A percentile compares a stretch with the other conserved stretches of the same genome.
Conservation (phyloP, 371 early-diverging fungal genomes). For the Funneliformis caledonium region DNA sequence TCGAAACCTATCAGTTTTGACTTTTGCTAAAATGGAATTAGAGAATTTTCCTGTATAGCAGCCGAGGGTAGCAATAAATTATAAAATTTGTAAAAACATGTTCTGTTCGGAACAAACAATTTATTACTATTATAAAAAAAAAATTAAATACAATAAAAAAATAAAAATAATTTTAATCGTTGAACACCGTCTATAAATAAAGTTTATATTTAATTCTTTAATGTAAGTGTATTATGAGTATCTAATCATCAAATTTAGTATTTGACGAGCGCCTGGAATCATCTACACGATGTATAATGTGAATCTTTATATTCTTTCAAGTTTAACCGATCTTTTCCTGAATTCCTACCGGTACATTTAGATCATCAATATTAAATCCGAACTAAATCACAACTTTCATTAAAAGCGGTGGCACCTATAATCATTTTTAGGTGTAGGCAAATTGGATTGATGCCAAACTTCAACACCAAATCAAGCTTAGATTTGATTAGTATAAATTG, state of each 20-base stretch:
- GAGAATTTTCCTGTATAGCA: no score
- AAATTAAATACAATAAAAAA: no score
- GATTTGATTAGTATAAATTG: constrained; percentile 73
- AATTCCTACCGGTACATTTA: constrained; percentile 67
- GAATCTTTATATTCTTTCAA: constrained; percentile 69
- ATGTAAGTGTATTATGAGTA: no score
- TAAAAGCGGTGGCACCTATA: constrained; percentile 85
- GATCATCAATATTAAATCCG: constrained; percentile 60
- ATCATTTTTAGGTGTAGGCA: constrained; percentile 60
- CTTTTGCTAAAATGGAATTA: no score
- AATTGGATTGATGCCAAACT: constrained; percentile 73
- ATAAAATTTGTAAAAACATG: no score
- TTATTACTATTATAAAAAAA: no score
- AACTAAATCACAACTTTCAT: constrained; percentile 72
- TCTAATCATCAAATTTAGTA: constrained; percentile 65
- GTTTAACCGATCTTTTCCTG: constrained; percentile 62
- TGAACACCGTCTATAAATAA: no score
- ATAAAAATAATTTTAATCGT: no score
- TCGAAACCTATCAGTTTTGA: no score
- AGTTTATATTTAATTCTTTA: no score
- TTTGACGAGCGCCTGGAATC: constrained; percentile 56
- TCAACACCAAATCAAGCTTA: constrained; percentile 62
- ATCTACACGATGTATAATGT: constrained; percentile 73
- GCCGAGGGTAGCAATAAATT: no score
- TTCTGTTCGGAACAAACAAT: no score